Conservation (phyloP, 306 rosid species). For the Alnus rubra region DNA sequence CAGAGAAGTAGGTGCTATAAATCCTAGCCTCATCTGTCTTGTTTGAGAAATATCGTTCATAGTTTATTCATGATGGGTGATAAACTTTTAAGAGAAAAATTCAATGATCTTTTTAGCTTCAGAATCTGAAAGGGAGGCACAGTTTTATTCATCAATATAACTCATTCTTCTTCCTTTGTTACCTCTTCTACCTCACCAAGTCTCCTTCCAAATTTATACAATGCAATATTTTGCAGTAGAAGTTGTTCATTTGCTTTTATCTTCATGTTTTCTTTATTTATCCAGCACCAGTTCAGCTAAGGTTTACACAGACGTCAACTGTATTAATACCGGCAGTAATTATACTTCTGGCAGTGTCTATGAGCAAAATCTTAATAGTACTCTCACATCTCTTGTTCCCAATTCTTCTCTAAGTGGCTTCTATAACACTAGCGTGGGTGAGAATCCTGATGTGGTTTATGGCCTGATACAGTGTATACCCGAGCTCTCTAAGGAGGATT, state of each 20-base stretch:
- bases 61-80: too few species aligned
- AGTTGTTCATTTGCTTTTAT: conserved; percentile 18
- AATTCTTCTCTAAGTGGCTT: conserved; percentile 23
- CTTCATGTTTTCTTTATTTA: conserved; percentile 6
- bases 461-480: conserved; percentile 35
- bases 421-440: conserved; percentile 16
- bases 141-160: too few species aligned
- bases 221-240: conserved; percentile 14
- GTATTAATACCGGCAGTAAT: conserved; percentile 18
- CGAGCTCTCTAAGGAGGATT: conserved; percentile 9
- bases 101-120: too few species aligned
- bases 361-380: conserved; percentile 27
- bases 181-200: neutral
- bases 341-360: conserved; percentile 33
- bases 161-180: neutral
- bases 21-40: too few species aligned
- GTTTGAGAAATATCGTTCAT: too few species aligned
- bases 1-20: too few species aligned
- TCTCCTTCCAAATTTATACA: neutral
- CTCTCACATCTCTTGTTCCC: conserved; percentile 27
- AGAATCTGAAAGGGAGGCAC: too few species aligned
- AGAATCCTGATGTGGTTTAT: conserved; percentile 19
- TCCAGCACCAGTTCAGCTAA: conserved; percentile 19
- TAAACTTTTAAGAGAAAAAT: too few species aligned
- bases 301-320: neutral